phyloP scores from a whole-genome alignment of 306 rosid species.

The Cucumis hystrix region DNA sequence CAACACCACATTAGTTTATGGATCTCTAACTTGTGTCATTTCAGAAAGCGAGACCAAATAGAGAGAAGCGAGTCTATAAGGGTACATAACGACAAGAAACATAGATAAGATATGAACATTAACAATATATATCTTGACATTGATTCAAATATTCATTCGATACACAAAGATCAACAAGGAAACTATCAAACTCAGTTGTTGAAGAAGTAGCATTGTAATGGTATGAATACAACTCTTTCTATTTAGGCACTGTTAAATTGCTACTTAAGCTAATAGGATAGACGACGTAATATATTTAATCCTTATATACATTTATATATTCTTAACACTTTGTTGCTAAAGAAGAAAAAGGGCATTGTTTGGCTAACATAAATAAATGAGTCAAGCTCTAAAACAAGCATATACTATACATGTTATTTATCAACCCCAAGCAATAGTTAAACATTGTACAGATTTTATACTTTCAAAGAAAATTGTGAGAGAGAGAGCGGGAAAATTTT shows the following conservation, averaged over 20 bases:
- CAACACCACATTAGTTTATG: no score
- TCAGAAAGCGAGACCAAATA: no score
- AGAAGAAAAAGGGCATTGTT: not conserved
- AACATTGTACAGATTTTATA: not conserved
- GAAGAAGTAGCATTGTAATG: not conserved
- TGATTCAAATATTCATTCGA: not conserved
- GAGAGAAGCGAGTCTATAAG: no score
- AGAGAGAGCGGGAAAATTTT: not conserved
- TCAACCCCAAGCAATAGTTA: not conserved
- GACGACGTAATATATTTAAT: not conserved
- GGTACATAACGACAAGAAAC: no score
- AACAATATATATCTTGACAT: no score
- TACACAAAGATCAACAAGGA: not conserved
- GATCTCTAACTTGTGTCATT: no score
- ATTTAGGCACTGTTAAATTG: not conserved
- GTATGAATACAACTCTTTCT: not conserved
- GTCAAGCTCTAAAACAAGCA: not conserved
- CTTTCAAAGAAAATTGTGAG: not conserved
- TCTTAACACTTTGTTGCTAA: not conserved
- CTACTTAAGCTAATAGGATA: not conserved
- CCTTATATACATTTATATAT: not conserved
- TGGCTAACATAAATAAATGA: not conserved
- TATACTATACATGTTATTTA: not conserved
- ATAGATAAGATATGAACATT: no score
- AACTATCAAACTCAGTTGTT: not conserved